phyloP scores from a whole-genome alignment of 345 rosid genomes.

The Streptanthus diversifolius region DNA sequence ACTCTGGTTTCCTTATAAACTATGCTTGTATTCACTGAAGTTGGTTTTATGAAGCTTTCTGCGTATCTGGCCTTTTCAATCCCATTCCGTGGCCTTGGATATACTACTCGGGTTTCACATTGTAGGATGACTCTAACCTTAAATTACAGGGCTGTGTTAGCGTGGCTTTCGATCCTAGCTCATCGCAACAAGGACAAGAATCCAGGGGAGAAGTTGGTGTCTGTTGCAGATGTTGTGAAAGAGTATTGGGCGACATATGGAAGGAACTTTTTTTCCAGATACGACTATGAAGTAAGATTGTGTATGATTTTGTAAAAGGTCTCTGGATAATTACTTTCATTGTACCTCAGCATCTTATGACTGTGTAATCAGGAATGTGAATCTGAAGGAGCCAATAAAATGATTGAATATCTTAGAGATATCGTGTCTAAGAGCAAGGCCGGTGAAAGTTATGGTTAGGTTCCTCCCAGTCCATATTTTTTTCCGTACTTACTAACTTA shows the following conservation, averaged over 20 bases:
- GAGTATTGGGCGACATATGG: constrained; percentile 94
- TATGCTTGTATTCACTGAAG: neutral
- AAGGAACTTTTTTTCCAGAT: constrained; percentile 89
- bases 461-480: neutral
- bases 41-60: neutral
- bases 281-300: constrained; percentile 80
- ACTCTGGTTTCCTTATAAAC: neutral
- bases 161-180: constrained; percentile 92
- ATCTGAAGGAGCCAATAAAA: constrained; percentile 88
- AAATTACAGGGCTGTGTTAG: constrained; percentile 79
- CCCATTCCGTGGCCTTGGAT: neutral
- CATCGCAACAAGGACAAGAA: constrained; percentile 70
- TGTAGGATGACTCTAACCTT: constrained; percentile 2
- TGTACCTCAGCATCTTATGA: constrained; percentile 20
- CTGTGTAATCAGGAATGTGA: constrained; percentile 65
- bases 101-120: neutral
- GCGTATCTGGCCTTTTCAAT: neutral
- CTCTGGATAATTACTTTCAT: neutral
- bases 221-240: constrained; percentile 79
- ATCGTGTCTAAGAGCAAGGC: constrained; percentile 61
- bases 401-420: constrained; percentile 74
- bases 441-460: constrained; percentile 71
- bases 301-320: neutral
- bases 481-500: neutral
- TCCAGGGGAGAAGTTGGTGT: constrained; percentile 71